Evolutionary conservation across 2,329 filamentous ascomycete species (phyloP), one percentile per base, ranked within the genome.

Genomic region (Neurospora sp.): DNA sequence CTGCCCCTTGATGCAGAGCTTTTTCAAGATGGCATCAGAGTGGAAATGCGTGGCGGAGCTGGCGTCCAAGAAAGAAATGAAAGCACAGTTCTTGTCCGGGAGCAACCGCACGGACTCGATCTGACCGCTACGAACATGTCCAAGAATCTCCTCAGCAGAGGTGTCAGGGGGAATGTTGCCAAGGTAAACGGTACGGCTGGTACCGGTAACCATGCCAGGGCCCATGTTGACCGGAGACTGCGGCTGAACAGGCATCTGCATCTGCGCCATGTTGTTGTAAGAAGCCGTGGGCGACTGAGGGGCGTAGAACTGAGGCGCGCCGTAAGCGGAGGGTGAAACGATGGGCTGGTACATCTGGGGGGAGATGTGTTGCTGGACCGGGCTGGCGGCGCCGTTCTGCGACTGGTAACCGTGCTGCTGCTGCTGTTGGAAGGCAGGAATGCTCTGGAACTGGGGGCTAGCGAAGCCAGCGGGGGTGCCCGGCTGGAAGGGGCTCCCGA

Each of bases 91-190:
- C 92, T 98, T 99, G 83, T 99, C 96, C 33, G 95, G 93, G 69
- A 99, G 86, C 74, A 99, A 87, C 76, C 96, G 91, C 68, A 99
- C 96, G n/a, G 96, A 98, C 84, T 99, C 96, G 77, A 99, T 98
- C 80, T 98, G 96, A 33, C 96, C 96, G 81, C 96, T 98, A 73
- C 96, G 89, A 71, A 99, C 96, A 78, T 99, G 96, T 73, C 94
- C 91, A 70, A 99, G 84, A 73, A 99, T 97, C 82, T 99, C 96
- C 82, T 99, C 96, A 9, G 96, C 95, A 67, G 92, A 90, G 8
- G 96, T 99, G 83, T 99, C 96, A 36, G 94, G 92, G n/a, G 96
- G 96, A 71, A 99, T 98, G 81, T 99, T 99, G 73, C 96, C 96
- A 68, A 99, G 84, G 78, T 99, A 99, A 62, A 99, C 96, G 4